Conservation (phyloP, 495 filamentous ascomycete species). For the Aspergillus kassunensis region DNA sequence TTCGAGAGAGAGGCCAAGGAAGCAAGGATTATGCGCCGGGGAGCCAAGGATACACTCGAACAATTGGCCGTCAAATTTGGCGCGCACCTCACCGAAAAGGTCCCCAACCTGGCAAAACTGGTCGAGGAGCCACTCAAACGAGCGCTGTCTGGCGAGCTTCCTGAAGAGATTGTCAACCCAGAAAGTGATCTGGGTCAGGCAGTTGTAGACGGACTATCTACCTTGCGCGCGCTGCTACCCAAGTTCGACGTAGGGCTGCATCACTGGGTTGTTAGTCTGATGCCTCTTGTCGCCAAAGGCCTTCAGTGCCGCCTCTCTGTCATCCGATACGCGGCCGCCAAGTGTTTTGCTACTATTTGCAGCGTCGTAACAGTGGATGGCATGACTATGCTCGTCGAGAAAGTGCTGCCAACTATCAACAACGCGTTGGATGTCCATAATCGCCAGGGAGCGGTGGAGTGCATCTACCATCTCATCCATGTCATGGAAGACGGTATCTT, state of each 20-base stretch:
- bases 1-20: slow-evolving; percentile 82
- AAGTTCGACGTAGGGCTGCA: slow-evolving; percentile 72
- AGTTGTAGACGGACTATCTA: slow-evolving; percentile 88
- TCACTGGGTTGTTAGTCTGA: slow-evolving; percentile 70
- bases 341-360: slow-evolving; percentile 95
- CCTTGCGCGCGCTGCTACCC: slow-evolving; percentile 82
- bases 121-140: slow-evolving; percentile 75
- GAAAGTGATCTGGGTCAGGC: slow-evolving; percentile 77
- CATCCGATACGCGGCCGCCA: slow-evolving; percentile 92
- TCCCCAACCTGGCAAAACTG: slow-evolving; percentile 72
- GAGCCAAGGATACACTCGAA: slow-evolving; percentile 92
- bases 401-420: slow-evolving; percentile 84
- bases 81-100: slow-evolving; percentile 64
- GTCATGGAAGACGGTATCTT: slow-evolving; percentile 97
- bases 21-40: slow-evolving; percentile 82
- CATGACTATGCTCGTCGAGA: slow-evolving; percentile 93
- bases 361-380: slow-evolving; percentile 91
- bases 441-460: slow-evolving; percentile 91
- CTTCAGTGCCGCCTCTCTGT: slow-evolving; percentile 83
- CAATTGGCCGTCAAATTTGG: slow-evolving; percentile 79
- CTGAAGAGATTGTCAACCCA: slow-evolving; percentile 62
- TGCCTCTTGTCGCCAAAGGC: slow-evolving; percentile 83
- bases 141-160: slow-evolving; percentile 70
- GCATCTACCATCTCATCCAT: slow-evolving; percentile 90
- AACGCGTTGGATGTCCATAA: slow-evolving; percentile 79